These are phyloP conservation scores for Peronosclerospora sorghi DNA, from an alignment of 352 stramenopile genomes.

Conservation along the genomic window DNA sequence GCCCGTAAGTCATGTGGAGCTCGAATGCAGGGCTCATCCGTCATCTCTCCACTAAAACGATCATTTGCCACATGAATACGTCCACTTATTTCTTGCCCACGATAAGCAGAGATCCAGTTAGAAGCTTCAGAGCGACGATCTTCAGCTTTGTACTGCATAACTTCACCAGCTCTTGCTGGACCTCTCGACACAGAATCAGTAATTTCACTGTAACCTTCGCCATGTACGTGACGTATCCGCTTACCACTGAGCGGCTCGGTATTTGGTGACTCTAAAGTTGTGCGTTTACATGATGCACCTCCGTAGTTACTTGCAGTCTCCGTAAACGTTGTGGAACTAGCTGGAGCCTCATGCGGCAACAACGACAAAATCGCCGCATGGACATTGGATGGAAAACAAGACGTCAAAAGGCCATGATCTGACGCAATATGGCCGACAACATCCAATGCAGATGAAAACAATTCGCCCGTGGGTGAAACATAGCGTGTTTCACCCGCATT, in stretches of 20 bases:
- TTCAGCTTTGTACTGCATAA: conserved; percentile 7
- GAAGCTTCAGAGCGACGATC: conserved; percentile 11
- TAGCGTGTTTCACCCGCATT: conserved; percentile 20
- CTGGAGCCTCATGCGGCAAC: conserved; percentile 25
- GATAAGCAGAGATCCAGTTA: conserved; percentile 13
- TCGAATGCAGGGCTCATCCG: conserved; percentile 14
- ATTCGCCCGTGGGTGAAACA: conserved; percentile 20
- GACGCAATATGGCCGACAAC: conserved; percentile 71
- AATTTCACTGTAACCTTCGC: conserved; percentile 9
- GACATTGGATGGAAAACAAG: conserved; percentile 65
- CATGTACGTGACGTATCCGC: conserved; percentile 14
- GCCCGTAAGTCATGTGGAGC: conserved; percentile 10
- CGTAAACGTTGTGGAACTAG: not conserved
- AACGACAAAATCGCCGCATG: conserved; percentile 62
- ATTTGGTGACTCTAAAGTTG: conserved; percentile 14
- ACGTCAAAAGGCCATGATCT: conserved; percentile 41
- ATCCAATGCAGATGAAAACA: conserved; percentile 52
- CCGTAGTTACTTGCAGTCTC: conserved; percentile 9
- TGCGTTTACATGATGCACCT: conserved; percentile 15
- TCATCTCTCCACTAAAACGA: conserved; percentile 6
- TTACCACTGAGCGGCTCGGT: conserved; percentile 17
- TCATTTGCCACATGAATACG: conserved; percentile 16
- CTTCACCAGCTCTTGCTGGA: conserved; percentile 1
- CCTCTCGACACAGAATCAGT: conserved; percentile 2
- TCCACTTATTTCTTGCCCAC: conserved; percentile 11